Base-by-base conservation (phyloP, 2,329 filamentous ascomycete genomes). In the Coniochaeta ligniaria region DNA sequence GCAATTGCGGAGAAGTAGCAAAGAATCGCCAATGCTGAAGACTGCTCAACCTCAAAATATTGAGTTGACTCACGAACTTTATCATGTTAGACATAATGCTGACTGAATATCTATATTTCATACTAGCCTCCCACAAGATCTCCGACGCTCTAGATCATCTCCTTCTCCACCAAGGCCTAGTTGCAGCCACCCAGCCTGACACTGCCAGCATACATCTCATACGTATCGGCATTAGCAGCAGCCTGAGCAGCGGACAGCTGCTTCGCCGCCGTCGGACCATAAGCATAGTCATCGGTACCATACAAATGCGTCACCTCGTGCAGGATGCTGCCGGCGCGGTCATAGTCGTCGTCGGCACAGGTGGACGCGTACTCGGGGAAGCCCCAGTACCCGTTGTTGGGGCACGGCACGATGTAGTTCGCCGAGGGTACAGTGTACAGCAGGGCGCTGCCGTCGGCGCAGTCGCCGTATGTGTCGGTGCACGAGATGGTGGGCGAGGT, bases 261-360 rank as follows among this genome's bases (percentile, higher is more conserved):
- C 60, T 63, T 60, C 24, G 61, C 61, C 3, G 61, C 61, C 4
- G 52, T 58, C 2, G 59, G 61, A 12, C 61, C 61, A 31, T 63
- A 63, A 7, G 61, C 61, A 38, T 57, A 57, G 35, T 63, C 61
- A 11, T 24, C 20, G 1, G 61, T 63, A 16, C 61, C 61, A 56
- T 63, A 63, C 57, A 57, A 60, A 22, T 63, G 62, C 4, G 62
- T 63, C 55, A 63, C 59, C 60, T 63, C 62, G 57, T 63, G 62
- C 28, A 63, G 62, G 36, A 63, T 62, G 36, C 62, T 63, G 57
- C 60, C 62, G 3, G 60, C 62, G 26, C 57, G 61, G 47, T 63
- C 62, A 22, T 63, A 63, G 52, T 63, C 62, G 45, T 63, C 62
- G 28, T 62, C 60, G 1, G 62, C 59, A 38, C 62, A 63, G 22